Base-by-base conservation (phyloP, 164 flowering plant species). In the Warburgia ugandensis region DNA sequence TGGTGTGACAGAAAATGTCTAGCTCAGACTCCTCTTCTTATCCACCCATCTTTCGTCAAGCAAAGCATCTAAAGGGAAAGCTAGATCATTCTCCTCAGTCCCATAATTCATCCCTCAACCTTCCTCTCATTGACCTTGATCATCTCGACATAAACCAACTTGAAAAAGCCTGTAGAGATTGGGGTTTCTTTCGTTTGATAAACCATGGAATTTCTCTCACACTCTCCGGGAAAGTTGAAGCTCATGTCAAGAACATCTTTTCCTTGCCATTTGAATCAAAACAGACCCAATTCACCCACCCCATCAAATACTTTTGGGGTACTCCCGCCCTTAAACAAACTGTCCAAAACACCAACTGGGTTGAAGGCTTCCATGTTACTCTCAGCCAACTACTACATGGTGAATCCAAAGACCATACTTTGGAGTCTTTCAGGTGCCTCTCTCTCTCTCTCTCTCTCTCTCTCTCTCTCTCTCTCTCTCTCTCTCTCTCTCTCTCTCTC, bases 151-250 rank as follows among this genome's bases (percentile, higher is more conserved):
- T 21, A 11, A 55, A 61, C 1, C 17, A 50, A 9, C 68, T 82
- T 4, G 54, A 38, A 12, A 63, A 52, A 17, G 85, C 73, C 3
- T 82, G 86, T 44, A 55, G 52, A 28, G 54, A 77, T 5, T 85
- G 89, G 89, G 94, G 94, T 0, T 16, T 82, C 8, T 80, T 82
- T 45, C 76, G 81, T 17, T 48, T 82, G 69, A 64, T 67, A 48
- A 85, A 82, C 64, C 94, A 82, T 54, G 86, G 85, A 13, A 49
- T 85, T 29, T 89, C 94, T 2, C 9, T 30, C 2, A 30, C 33
- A 20, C 74, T 85, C 6, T 21, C 65, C 47, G 52, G 19, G 33
- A 61, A 62, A 33, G 68, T 80, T 12, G 65, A 63, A 8, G 73
- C 61, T 0, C 67, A 58, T 14, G 69, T 73, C 30, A 65, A 43